These are phyloP conservation scores for Corrigiola litoralis DNA, from an alignment of 179 eudicot species.

Conservation along the genomic window DNA sequence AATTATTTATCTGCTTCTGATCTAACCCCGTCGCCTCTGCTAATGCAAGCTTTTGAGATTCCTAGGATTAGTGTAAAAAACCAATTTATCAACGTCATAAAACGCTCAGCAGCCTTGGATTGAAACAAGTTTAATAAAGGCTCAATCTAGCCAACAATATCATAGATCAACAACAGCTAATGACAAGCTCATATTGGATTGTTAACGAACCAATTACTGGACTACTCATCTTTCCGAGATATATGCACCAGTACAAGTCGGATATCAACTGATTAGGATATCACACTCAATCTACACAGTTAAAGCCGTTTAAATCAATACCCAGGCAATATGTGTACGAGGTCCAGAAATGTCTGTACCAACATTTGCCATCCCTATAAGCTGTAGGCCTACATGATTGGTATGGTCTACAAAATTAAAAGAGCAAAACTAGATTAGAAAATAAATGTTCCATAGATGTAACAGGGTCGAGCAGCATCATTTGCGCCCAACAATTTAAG, in stretches of 20 bases:
- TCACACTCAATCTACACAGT: too few species aligned
- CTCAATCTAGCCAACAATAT: neutral
- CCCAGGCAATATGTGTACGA: neutral
- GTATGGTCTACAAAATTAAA: neutral
- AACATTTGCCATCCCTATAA: too few species aligned
- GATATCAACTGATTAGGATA: too few species aligned
- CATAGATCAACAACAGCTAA: too few species aligned
- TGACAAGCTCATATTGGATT: too few species aligned
- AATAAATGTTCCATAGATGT: too few species aligned
- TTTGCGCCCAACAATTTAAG: too few species aligned
- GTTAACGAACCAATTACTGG: too few species aligned
- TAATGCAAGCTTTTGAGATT: constrained; percentile 79
- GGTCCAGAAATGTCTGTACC: neutral
- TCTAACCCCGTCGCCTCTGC: constrained; percentile 87
- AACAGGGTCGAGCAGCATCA: too few species aligned
- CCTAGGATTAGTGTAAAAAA: constrained; percentile 34
- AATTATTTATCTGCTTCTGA: constrained; percentile 92
- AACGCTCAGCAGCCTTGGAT: too few species aligned
- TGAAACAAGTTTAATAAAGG: neutral
- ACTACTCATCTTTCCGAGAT: too few species aligned
- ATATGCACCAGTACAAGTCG: neutral
- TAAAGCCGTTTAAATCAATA: neutral
- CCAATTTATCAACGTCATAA: neutral
- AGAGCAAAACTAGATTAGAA: neutral
- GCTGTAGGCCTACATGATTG: too few species aligned